Base-by-base conservation (phyloP, 176 grass and related monocot genomes). In the Oryza meridionalis region DNA sequence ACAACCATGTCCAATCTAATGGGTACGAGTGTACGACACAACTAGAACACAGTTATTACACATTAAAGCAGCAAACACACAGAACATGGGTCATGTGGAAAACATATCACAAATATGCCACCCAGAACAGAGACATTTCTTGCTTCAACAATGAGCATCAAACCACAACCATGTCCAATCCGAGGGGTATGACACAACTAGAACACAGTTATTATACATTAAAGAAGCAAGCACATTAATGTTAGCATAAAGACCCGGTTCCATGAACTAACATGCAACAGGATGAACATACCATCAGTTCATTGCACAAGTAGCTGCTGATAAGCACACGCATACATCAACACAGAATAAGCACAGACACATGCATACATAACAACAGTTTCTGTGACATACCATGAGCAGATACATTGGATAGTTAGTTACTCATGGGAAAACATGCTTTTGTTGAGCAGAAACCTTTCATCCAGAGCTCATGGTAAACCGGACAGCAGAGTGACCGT, bases 401-500 rank as follows among this genome's bases (percentile, higher is more conserved):
- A 67, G 33, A 19, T 55, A 17, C 16, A 62, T 58, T 55, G 17
- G 5, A 45, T 43, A 43, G 45, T 43, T 55, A 58, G 45, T 43
- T 31, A 55, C 77, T 62, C 70, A 76, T 76, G 27, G 71, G 49
- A 45, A 76, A 4, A 76, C 45, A 53, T 5, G 55, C 15, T 61
- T 73, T 43, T 80, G 14, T 86, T 67, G 74, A 82, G 47, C 49
- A 70, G 65, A 47, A 85, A 61, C 72, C 72, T 82, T 64, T 76
- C 46, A 70, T 26, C 71, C 62, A 76, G 5, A 81, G 70, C 11
- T 65, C 77, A 85, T 63, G 24, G 63, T 17, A 3, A 62, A 76
- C 44, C 45, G 65, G 80, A 72, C 32, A 49, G 70, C 46, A 14
- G 17, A 64, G 51, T 73, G 73, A 8, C 17, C 73, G 59, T 93